Evolutionary conservation across 495 filamentous ascomycete genomes (phyloP).

Genomic region (Rhypophila decipiens): DNA sequence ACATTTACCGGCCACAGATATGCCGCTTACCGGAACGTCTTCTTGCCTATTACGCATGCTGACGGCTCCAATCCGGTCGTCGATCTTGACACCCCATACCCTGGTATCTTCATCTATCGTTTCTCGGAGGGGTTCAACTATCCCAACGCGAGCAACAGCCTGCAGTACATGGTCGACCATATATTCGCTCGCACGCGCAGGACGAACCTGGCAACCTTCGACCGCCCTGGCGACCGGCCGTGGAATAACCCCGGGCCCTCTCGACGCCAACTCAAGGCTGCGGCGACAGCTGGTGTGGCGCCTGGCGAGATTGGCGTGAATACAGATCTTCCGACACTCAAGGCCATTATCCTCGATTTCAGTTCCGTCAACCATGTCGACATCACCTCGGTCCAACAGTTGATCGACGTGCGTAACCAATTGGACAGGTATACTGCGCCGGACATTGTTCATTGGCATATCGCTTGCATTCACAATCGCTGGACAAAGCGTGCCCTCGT

Average conservation of each 20-base stretch:
- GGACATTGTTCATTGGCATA: conserved; percentile 89
- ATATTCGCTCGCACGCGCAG: conserved; percentile 74
- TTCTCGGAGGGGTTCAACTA: conserved; percentile 98
- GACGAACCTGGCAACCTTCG: conserved; percentile 60
- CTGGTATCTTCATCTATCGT: conserved; percentile 95
- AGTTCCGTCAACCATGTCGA: conserved; percentile 95
- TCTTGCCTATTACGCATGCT: conserved; percentile 79
- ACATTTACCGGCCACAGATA: conserved; percentile 36
- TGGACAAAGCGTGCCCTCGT: conserved; percentile 96
- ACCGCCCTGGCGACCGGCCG: conserved; percentile 72
- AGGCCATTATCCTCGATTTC: conserved; percentile 93
- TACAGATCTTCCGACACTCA: conserved; percentile 63
- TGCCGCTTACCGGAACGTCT: conserved; percentile 59
- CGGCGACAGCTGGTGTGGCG: conserved; percentile 28
- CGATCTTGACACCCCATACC: conserved; percentile 71
- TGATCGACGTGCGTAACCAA: conserved; percentile 97
- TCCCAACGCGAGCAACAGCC: conserved; percentile 86
- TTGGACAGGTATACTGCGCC: conserved; percentile 83
- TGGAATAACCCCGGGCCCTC: conserved; percentile 93
- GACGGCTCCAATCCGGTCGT: conserved; percentile 91
- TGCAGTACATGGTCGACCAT: conserved; percentile 67
- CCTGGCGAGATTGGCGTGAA: conserved; percentile 37
- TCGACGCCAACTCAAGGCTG: conserved; percentile 22
- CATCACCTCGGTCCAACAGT: conserved; percentile 85
- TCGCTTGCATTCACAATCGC: conserved; percentile 89